These are phyloP conservation scores for Canariomyces notabilis DNA, from an alignment of 2,329 filamentous ascomycete species.

Conservation along the genomic window DNA sequence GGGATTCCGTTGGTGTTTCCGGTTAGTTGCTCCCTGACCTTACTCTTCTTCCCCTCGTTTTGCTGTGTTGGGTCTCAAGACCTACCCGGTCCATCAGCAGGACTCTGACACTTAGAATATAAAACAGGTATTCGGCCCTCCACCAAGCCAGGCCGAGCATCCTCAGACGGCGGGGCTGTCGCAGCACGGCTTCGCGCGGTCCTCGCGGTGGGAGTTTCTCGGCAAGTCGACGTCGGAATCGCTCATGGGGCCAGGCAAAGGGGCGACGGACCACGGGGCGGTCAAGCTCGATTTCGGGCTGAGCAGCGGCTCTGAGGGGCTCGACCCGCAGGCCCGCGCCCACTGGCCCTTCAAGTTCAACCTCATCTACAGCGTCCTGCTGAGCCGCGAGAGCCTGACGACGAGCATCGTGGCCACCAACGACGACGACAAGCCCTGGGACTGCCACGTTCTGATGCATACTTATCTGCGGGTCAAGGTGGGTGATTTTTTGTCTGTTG, in stretches of 20 bases:
- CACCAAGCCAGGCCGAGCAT: constrained; percentile 46
- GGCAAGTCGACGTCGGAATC: constrained; percentile 76
- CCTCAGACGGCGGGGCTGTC: constrained; percentile 73
- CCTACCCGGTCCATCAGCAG: too few species aligned
- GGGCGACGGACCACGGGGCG: constrained; percentile 52
- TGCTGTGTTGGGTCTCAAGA: too few species aligned
- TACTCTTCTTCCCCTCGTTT: constrained; percentile 5
- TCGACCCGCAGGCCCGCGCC: constrained; percentile 62
- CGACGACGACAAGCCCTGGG: constrained; percentile 74
- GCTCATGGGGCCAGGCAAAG: constrained; percentile 35
- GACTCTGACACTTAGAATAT: too few species aligned
- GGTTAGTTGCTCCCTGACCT: constrained; percentile 46
- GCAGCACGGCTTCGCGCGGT: constrained; percentile 93
- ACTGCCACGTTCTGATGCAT: constrained; percentile 88
- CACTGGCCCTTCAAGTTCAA: constrained; percentile 86
- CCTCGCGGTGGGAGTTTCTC: constrained; percentile 86
- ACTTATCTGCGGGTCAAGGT: constrained; percentile 83
- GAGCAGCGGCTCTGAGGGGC: constrained; percentile 54
- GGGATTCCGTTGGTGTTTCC: constrained; percentile 92
- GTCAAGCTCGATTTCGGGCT: constrained; percentile 97
- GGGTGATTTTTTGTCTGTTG: constrained; percentile 28
- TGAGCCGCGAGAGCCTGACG: constrained; percentile 68
- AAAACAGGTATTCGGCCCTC: constrained; percentile 74
- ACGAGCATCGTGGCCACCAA: constrained; percentile 87
- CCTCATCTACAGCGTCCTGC: constrained; percentile 86